These are phyloP conservation scores for Lodderomyces pseudojiufengensis DNA, from an alignment of 1,139 yeast species.

Conservation along the genomic window DNA sequence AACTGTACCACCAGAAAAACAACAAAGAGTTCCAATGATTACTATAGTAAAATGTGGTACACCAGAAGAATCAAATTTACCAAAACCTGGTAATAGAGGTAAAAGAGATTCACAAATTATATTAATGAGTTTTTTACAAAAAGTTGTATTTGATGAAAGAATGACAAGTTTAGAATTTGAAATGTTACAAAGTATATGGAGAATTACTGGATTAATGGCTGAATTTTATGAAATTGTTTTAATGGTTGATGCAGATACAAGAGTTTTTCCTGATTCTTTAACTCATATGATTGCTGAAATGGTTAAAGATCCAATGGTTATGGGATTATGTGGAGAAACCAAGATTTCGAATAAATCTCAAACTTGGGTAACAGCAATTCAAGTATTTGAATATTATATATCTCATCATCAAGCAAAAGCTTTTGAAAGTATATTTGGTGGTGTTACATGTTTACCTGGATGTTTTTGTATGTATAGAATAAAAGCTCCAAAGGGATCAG, in stretches of 20 bases:
- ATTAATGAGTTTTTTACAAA: constrained; percentile 88
- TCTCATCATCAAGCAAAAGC: constrained; percentile 97
- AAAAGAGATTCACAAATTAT: constrained; percentile 96
- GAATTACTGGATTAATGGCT: constrained; percentile 83
- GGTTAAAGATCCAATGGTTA: constrained; percentile 83
- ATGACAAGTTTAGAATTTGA: constrained; percentile 94
- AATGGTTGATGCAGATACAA: constrained; percentile 98
- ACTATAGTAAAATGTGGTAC: constrained; percentile 91
- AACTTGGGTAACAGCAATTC: constrained; percentile 93
- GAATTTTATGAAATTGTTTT: constrained; percentile 79
- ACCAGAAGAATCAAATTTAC: constrained; percentile 66
- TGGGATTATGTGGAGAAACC: constrained; percentile 98
- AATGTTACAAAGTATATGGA: constrained; percentile 75
- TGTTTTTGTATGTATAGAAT: constrained; percentile 96
- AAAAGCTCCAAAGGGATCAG: constrained; percentile 85
- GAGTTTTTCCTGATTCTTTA: constrained; percentile 83
- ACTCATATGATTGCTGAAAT: constrained; percentile 92
- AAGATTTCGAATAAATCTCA: constrained; percentile 83
- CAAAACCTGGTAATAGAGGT: constrained; percentile 98
- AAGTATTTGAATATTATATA: constrained; percentile 92
- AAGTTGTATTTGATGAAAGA: constrained; percentile 90
- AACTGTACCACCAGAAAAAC: constrained; percentile 74
- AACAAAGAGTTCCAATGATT: constrained; percentile 84
- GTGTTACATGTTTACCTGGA: constrained; percentile 97
- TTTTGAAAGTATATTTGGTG: constrained; percentile 92